Evolutionary conservation across 1,284 basidiomycete species (phyloP), one percentile per base, ranked within the genome.

Genomic region (Irpex rosettiformis): DNA sequence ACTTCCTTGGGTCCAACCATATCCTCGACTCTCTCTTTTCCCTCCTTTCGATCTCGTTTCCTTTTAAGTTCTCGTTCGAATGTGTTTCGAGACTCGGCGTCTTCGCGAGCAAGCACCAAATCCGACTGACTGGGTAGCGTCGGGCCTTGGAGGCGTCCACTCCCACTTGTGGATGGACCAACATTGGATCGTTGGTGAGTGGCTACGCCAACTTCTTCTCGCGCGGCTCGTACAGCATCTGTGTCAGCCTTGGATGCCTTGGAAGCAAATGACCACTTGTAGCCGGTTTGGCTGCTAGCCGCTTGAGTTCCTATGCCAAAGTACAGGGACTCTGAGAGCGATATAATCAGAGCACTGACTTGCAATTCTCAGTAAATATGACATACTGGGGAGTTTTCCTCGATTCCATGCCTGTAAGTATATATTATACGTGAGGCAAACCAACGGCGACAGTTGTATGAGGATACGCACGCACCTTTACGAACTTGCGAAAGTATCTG

Each of bases 401-500:
- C 79, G 79, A 69, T 92, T 93, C 90, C 90, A 92, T 29, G 82
- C 83, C 81, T 88, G 62, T 18, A 52, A n/a, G 11, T n/a, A 45
- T 25, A 52, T 21, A 49, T 42, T 30, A 18, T 33, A 21, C 22
- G 13, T n/a, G n/a, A n/a, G n/a, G n/a, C n/a, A n/a, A n/a, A n/a
- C n/a, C n/a, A n/a, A n/a, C n/a, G n/a, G n/a, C n/a, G n/a, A n/a
- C n/a, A 40, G 33, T 30, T 29, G 7, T n/a, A 54, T 37, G n/a
- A 52, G 22, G 28, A 22, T 11, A 22, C 43, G 21, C 3, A 30
- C 64, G 47, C 64, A 88, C 87, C 81, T 91, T 91, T 48, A 91
- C 83, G 65, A 92, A 92, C 73, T 91, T 92, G 66, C 85, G 86
- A 69, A 93, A 93, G 69, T 92, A 91, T 67, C 89, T 91, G 69